A percentile compares a stretch with the other conserved stretches of the same genome.
Evolutionary conservation across 495 filamentous ascomycete genomes (phyloP).

Genomic region (Aspergillus asperescens): DNA sequence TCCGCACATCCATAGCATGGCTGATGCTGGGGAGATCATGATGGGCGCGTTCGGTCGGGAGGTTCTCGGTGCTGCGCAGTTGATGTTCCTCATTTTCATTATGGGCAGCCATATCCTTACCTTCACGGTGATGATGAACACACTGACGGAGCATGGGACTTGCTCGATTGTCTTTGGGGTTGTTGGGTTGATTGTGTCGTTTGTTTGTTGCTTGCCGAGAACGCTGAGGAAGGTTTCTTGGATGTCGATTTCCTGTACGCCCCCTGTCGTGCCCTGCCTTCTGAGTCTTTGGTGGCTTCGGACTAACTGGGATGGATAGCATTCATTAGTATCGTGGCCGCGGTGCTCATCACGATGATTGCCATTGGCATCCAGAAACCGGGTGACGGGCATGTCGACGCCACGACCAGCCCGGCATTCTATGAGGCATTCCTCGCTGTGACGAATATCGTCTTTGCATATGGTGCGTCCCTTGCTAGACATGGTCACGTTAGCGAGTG

Average conservation of each 20-base stretch:
- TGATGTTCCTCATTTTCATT: slow-evolving; percentile 67
- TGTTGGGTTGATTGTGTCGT: slow-evolving; percentile 58
- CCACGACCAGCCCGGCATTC: too few species aligned
- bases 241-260: slow-evolving; percentile 62
- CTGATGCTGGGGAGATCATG: slow-evolving; percentile 64
- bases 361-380: slow-evolving; percentile 48
- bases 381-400: slow-evolving; percentile 21
- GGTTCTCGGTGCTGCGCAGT: slow-evolving; percentile 56
- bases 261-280: neutral
- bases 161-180: slow-evolving; percentile 69
- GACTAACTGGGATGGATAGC: slow-evolving; percentile 23
- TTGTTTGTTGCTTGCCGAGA: slow-evolving; percentile 60
- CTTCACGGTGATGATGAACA: slow-evolving; percentile 69
- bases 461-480: slow-evolving; percentile 26
- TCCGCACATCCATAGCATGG: slow-evolving; percentile 65
- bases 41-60: slow-evolving; percentile 59
- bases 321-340: slow-evolving; percentile 60
- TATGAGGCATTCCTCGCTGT: slow-evolving; percentile 33
- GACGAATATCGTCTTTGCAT: slow-evolving; percentile 45
- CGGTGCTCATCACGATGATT: slow-evolving; percentile 69
- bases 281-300: neutral
- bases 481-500: neutral
- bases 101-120: slow-evolving; percentile 74
- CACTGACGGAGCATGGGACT: slow-evolving; percentile 57
- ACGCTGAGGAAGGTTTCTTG: slow-evolving; percentile 58